phyloP scores from a whole-genome alignment of 495 filamentous ascomycete species.

The Penicillium lagena region DNA sequence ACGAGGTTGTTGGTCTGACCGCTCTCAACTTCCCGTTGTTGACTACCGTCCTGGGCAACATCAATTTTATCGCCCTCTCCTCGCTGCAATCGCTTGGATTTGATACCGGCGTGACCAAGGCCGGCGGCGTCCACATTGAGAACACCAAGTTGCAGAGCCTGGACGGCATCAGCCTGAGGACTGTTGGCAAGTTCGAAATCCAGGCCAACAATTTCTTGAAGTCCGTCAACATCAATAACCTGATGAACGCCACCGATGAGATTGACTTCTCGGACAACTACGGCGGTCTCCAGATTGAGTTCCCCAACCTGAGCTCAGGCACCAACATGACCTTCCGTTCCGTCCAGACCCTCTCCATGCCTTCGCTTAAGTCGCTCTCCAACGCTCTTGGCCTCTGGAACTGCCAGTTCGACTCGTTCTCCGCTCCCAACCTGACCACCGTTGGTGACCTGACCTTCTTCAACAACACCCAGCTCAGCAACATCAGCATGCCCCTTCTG shows the following conservation, averaged over 20 bases:
- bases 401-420: slow-evolving; percentile 62
- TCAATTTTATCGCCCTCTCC: slow-evolving; percentile 70
- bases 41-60: slow-evolving; percentile 45
- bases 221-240: slow-evolving; percentile 60
- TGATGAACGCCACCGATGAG: slow-evolving; percentile 56
- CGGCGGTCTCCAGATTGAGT: slow-evolving; percentile 55
- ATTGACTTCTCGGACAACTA: slow-evolving; percentile 55
- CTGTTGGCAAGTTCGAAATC: slow-evolving; percentile 58
- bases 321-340: slow-evolving; percentile 86
- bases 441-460: slow-evolving; percentile 75
- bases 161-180: slow-evolving; percentile 68
- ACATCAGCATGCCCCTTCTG: slow-evolving; percentile 68
- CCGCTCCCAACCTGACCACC: slow-evolving; percentile 72
- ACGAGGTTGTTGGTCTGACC: slow-evolving; percentile 58
- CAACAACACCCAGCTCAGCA: slow-evolving; percentile 66
- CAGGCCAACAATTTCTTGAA: slow-evolving; percentile 73
- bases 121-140: slow-evolving; percentile 60
- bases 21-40: slow-evolving; percentile 58
- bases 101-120: slow-evolving; percentile 53
- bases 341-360: slow-evolving; percentile 64
- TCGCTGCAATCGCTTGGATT: slow-evolving; percentile 63
- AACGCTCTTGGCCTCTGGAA: slow-evolving; percentile 78
- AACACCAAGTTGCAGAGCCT: slow-evolving; percentile 76
- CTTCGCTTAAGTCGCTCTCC: slow-evolving; percentile 70
- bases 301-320: slow-evolving; percentile 73